Evolutionary conservation across 148 eudicot genomes (phyloP).

Genomic region (Vaccinium vitisidaea): DNA sequence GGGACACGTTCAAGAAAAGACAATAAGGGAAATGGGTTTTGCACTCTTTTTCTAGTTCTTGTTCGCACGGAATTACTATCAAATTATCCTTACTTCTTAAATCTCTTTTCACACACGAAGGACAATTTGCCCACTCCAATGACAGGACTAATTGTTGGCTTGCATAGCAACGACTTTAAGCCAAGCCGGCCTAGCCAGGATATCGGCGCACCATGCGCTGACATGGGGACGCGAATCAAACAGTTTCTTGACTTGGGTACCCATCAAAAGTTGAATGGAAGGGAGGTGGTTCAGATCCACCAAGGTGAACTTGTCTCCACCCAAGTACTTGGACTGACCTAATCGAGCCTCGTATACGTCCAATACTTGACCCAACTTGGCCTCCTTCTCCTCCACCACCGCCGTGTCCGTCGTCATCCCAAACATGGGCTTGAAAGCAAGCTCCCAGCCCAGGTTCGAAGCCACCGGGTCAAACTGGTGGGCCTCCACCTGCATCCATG

Average conservation of each 20-base stretch:
- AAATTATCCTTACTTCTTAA: too few relatives aligned
- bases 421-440: conserved; percentile 35
- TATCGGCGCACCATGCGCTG: conserved; percentile 50
- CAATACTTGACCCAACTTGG: conserved; percentile 44
- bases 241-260: conserved; percentile 29
- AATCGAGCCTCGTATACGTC: conserved; percentile 67
- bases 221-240: conserved; percentile 52
- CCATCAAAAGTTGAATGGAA: conserved; percentile 29
- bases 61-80: not conserved
- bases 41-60: not conserved
- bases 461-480: conserved; percentile 54
- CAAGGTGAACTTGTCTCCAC: conserved; percentile 49
- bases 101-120: too few relatives aligned
- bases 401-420: conserved; percentile 39
- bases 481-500: conserved; percentile 66
- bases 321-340: conserved; percentile 56
- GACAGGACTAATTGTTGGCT: not conserved
- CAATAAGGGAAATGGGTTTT: too few relatives aligned
- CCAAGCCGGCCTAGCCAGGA: conserved; percentile 76
- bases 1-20: too few relatives aligned
- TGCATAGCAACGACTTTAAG: conserved; percentile 34
- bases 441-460: conserved; percentile 44
- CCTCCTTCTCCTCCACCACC: conserved; percentile 37
- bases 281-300: conserved; percentile 76
- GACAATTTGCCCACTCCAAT: too few relatives aligned